These are phyloP conservation scores for Boletus subcaerulescens DNA, from an alignment of 768 basidiomycete species.

Conservation along the genomic window DNA sequence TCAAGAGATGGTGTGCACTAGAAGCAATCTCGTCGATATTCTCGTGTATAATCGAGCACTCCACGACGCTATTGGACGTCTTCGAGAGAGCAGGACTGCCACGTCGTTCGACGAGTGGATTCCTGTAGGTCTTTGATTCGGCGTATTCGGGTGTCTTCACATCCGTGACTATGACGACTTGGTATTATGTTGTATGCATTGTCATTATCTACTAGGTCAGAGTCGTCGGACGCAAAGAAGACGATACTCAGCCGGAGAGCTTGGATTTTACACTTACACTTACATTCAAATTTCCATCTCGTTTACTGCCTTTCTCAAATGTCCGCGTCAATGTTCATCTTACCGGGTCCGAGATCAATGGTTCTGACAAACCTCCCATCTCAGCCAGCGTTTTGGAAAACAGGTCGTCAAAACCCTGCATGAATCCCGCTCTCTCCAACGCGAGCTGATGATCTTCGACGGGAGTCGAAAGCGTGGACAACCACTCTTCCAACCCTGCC, in stretches of 20 bases:
- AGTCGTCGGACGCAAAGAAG: slow-evolving; percentile 50
- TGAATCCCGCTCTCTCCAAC: slow-evolving; percentile 51
- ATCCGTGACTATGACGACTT: no score
- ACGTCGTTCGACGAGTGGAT: no score
- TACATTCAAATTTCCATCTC: not conserved
- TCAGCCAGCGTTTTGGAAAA: slow-evolving; percentile 61
- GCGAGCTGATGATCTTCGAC: slow-evolving; percentile 32
- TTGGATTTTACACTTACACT: not conserved
- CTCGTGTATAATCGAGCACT: no score
- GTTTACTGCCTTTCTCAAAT: no score
- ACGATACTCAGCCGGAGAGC: slow-evolving; percentile 23
- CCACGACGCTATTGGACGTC: no score
- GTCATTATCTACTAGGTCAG: slow-evolving; percentile 37
- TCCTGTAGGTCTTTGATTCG: no score
- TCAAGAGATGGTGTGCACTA: no score
- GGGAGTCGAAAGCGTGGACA: slow-evolving; percentile 34
- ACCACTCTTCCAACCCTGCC: slow-evolving; percentile 67
- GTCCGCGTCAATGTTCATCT: no score
- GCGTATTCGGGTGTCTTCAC: no score
- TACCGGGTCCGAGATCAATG: slow-evolving; percentile 13
- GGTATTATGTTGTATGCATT: no score
- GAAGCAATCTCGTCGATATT: no score
- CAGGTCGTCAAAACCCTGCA: slow-evolving; percentile 61
- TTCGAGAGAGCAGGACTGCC: no score
- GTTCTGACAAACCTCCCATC: slow-evolving; percentile 46